Evolutionary conservation across 1,139 yeast species (phyloP), one percentile per base, ranked within the genome.

Genomic region (Yamadazyma oceani): DNA sequence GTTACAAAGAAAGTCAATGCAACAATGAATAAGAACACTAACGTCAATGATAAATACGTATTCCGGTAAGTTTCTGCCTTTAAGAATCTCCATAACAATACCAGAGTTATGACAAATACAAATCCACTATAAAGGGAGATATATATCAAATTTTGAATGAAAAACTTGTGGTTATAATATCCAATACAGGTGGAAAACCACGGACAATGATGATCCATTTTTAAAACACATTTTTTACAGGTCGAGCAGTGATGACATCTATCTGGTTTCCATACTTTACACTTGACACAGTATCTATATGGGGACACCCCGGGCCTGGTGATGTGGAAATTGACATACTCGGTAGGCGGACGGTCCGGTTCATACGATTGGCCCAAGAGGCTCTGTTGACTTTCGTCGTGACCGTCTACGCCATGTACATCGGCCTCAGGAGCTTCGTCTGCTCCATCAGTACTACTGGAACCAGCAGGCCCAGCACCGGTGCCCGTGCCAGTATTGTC

Each of bases 171-270:
- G 25, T 48, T 48, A 17, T 38, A 31, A 26, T 40, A 41, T 0
- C 98, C 98, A 39, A 94, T 78, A 58, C 98, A 92, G 10, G 79
- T 71, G 4, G 95, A 80, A 56, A 92, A 89, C 98, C 98, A 92
- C 0, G 98, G 97, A 57, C 98, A 92, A 61, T 86, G 95, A 55
- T 92, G 98, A 61, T 85, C 94, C 92, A 84, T 84, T 43, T 74
- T 69, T 38, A 92, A 67, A 1, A 86, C 73, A 60, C 98, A 92
- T 37, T 62, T 64, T 9, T 79, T 73, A 47, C 94, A 80, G 17
- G 77, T 64, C 0, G 86, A 81, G 43, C 98, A 92, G 59, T 92
- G 97, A 56, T 92, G 98, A 41, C 86, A 76, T 40, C 98, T 66
- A 57, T 92, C 97, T 0, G 98, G 98, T 57, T 92, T 92, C 94